Base-by-base conservation (phyloP, 805 yeast genomes). In the Suhomyces canberraensis region DNA sequence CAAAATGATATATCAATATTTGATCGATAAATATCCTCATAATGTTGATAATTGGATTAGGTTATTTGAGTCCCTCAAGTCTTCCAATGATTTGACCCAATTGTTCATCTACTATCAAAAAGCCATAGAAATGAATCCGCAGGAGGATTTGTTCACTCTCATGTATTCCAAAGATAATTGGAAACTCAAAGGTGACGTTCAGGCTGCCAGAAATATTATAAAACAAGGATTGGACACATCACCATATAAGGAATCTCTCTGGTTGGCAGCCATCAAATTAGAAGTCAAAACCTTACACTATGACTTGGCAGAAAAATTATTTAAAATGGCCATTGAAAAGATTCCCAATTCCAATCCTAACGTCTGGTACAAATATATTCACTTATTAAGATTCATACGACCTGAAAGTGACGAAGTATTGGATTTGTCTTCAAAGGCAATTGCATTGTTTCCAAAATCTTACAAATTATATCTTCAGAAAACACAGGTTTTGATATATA, bases 161-260 rank as follows among this genome's bases (percentile, higher is more conserved):
- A 76, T 81, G 78, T 86, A 76, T 51, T 84, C 95, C 0, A 81
- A 82, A 46, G 90, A 84, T 47, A 64, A 72, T 35, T 79, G 88
- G 82, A 58, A 61, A 29, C 39, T 64, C 16, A 70, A 61, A 2
- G 52, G 64, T 1, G 78, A 83, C 46, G 48, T 72, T 1, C 60
- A 52, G 1, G 72, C 64, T 3, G 84, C 95, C 0, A 62, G 80
- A 35, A 47, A 51, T 1, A 73, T 85, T 3, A 59, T 89, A 4
- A 51, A 62, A 2, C 60, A 66, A 11, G 83, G 84, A 0, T 53
- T 74, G 29, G 51, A 61, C 4, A 36, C 46, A 2, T 58, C 74
- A 7, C 75, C 81, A 1, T 45, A 57, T 0, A 67, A 64, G 41
- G 81, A 77, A 41, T 76, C 72, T 16, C 53, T 87, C 8, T 81